A percentile compares a stretch with the other conserved stretches of the same genome.
Conservation (phyloP, 2,329 filamentous ascomycete genomes). For the Ophiostoma australiae region DNA sequence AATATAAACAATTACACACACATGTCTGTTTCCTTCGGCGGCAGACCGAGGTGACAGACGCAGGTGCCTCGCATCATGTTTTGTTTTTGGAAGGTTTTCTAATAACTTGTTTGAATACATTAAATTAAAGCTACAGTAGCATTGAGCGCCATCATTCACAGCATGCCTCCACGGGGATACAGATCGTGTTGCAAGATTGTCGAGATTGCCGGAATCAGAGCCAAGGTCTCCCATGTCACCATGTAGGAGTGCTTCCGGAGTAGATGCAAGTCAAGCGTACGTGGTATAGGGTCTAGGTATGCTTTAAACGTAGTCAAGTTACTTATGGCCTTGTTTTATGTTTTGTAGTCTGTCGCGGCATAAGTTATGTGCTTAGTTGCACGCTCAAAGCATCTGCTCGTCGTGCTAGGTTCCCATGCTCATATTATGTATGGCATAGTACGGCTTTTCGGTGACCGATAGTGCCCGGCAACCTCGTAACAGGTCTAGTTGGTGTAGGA, state of each 20-base stretch:
- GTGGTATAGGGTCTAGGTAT: not conserved
- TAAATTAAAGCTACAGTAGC: not conserved
- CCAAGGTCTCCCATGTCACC: not conserved
- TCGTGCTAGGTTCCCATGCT: not conserved
- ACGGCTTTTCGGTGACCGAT: not conserved
- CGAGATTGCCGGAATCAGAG: conserved; percentile 5
- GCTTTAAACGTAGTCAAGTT: too few species aligned
- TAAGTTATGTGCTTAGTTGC: not conserved
- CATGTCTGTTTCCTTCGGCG: not conserved
- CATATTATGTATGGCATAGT: not conserved
- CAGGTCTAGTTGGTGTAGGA: not conserved
- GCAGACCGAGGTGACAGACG: conserved; percentile 4
- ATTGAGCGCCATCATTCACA: not conserved
- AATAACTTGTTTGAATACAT: not conserved
- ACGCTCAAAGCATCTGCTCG: not conserved
- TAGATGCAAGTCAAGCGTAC: not conserved
- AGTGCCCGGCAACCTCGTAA: not conserved
- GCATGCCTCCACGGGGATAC: not conserved
- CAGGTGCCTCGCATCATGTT: not conserved
- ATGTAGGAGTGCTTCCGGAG: not conserved
- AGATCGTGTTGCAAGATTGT: conserved; percentile 2
- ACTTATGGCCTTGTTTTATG: not conserved
- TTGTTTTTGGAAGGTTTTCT: not conserved
- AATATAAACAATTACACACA: not conserved
- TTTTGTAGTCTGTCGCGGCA: not conserved